phyloP scores from a whole-genome alignment of 2,329 filamentous ascomycete species.

The Colletotrichum sp. region DNA sequence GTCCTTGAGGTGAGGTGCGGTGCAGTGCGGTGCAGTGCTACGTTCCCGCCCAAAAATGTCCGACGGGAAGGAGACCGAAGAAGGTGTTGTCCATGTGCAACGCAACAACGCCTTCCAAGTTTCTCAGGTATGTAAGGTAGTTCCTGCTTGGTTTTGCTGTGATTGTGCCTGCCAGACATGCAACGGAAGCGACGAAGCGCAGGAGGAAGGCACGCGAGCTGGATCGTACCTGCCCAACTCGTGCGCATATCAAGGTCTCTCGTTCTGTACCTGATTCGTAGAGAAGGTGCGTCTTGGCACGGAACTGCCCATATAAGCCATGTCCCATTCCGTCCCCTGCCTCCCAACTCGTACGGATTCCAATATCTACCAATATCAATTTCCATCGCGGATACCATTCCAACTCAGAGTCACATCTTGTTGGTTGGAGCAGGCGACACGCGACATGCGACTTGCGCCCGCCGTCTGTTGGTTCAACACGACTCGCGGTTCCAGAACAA shows the following conservation, averaged over 20 bases:
- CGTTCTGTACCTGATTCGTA: background rate
- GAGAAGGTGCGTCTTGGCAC: background rate
- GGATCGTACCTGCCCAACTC: background rate
- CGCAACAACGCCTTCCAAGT: background rate
- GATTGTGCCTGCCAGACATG: too few relatives aligned
- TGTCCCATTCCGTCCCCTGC: background rate
- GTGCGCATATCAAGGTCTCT: background rate
- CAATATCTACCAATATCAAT: background rate
- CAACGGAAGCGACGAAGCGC: background rate
- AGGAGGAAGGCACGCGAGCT: background rate
- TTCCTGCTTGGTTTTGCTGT: background rate
- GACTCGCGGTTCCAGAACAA: background rate
- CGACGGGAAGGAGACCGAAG: background rate
- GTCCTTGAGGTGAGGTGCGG: background rate
- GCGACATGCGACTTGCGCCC: background rate
- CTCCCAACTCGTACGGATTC: background rate
- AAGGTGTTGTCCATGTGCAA: background rate
- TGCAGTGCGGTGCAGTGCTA: background rate
- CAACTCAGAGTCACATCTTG: background rate
- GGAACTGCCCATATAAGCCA: background rate
- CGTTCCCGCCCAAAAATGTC: background rate
- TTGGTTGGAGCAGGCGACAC: background rate
- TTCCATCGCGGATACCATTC: background rate
- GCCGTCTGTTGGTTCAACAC: background rate
- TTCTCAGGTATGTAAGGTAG: background rate